These are phyloP conservation scores for Strigomonas culicis DNA, from an alignment of 208 protist genomes.

Conservation along the genomic window DNA sequence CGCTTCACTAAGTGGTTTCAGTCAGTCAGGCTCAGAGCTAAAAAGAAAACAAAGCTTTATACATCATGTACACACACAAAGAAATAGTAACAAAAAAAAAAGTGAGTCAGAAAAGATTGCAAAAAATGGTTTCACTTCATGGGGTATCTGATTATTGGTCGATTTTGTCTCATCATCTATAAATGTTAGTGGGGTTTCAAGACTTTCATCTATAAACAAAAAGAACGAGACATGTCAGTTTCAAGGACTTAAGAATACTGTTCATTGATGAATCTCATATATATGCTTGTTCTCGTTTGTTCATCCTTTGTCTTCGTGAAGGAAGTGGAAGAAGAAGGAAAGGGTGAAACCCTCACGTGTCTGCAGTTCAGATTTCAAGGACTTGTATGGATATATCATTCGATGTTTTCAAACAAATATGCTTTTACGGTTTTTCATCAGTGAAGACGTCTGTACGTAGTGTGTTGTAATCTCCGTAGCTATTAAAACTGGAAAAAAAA, in stretches of 20 bases:
- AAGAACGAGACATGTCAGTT: conserved; percentile 25
- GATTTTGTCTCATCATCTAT: conserved; percentile 4
- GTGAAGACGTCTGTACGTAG: background rate
- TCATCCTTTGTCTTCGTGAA: conserved; percentile 21
- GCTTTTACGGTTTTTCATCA: conserved; percentile 60
- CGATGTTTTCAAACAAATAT: conserved; percentile 38
- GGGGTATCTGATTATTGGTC: conserved; percentile 28
- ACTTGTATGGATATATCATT: conserved; percentile 38
- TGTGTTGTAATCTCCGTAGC: background rate
- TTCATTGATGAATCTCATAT: conserved; percentile 29
- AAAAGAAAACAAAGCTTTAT: too few relatives aligned
- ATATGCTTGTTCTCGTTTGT: conserved; percentile 54
- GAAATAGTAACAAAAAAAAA: background rate
- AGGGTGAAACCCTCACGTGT: too few relatives aligned
- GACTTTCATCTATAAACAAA: background rate
- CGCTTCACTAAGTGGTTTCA: too few relatives aligned
- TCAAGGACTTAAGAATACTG: conserved; percentile 44
- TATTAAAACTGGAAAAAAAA: background rate
- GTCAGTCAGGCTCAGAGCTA: too few relatives aligned
- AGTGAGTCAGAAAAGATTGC: background rate
- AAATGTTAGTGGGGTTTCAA: background rate
- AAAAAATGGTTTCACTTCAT: background rate
- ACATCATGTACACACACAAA: background rate
- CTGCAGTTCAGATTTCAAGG: conserved; percentile 46
- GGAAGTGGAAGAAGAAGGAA: background rate